These are phyloP conservation scores for Panicum virgatum DNA, from an alignment of 202 grass and related monocot genomes.

Conservation along the genomic window DNA sequence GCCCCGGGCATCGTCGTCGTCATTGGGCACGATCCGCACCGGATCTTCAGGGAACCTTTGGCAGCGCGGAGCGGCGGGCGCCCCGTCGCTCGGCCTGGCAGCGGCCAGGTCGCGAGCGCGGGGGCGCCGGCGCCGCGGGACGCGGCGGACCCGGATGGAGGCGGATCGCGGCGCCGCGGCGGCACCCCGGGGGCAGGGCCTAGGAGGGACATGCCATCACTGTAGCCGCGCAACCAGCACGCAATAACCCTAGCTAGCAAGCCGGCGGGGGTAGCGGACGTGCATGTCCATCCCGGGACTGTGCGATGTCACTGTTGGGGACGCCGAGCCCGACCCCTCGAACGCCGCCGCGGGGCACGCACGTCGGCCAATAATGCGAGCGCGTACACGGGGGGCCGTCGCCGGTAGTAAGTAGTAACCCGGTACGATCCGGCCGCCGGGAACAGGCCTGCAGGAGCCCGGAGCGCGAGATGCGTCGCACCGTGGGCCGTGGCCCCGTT, in stretches of 20 bases:
- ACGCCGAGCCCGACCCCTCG: neutral
- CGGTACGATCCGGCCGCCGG: neutral
- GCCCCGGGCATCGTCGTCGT: neutral
- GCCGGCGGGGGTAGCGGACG: neutral
- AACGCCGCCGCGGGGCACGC: neutral
- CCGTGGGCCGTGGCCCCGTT: too few relatives aligned
- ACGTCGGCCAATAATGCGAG: neutral
- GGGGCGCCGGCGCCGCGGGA: neutral
- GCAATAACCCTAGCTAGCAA: neutral
- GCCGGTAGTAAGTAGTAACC: neutral
- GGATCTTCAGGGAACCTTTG: neutral
- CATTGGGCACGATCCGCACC: neutral
- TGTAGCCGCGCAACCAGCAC: neutral
- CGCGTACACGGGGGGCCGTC: neutral
- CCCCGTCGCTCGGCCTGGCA: neutral
- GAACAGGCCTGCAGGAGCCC: too few relatives aligned
- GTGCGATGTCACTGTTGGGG: conserved; percentile 8
- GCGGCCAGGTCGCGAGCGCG: neutral
- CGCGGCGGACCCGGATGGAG: neutral
- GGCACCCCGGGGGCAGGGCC: too few relatives aligned
- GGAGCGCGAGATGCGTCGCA: too few relatives aligned
- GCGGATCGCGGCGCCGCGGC: neutral
- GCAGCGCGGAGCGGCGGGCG: neutral
- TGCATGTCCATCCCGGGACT: conserved; percentile 1
- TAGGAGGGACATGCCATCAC: neutral